A percentile compares a stretch with the other conserved stretches of the same genome.
Evolutionary conservation across 768 basidiomycete genomes (phyloP).

Genomic region (Naganishia randhawae): DNA sequence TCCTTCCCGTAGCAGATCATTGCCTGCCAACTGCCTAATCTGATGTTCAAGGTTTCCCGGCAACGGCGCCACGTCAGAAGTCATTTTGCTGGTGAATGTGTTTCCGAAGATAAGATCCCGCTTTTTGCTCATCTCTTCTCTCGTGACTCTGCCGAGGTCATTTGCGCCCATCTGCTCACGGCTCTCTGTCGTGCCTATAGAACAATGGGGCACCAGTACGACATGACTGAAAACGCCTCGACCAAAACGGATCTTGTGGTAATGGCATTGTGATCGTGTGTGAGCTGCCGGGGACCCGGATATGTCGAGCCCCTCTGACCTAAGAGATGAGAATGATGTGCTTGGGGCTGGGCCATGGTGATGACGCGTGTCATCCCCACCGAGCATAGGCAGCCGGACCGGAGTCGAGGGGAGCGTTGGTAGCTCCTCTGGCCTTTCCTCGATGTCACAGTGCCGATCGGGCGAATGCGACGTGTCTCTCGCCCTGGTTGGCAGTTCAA

Average conservation of each 20-base stretch:
- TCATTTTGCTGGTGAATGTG: constrained; percentile 21
- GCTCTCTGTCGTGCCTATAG: constrained; percentile 20
- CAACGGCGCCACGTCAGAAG: constrained; percentile 17
- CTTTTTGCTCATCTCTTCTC: constrained; percentile 34
- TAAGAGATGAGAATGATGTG: neutral
- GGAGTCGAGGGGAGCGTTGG: neutral
- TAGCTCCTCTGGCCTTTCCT: neutral
- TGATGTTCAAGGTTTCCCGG: constrained; percentile 18
- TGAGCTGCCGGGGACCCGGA: constrained; percentile 22
- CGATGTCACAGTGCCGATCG: neutral
- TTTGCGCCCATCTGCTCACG: constrained; percentile 32
- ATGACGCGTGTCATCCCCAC: constrained; percentile 15
- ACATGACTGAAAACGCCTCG: constrained; percentile 17
- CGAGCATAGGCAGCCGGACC: neutral
- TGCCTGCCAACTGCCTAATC: constrained; percentile 10
- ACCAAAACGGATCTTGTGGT: constrained; percentile 38
- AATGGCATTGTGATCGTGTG: constrained; percentile 46
- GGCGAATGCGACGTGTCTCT: neutral
- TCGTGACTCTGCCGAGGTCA: constrained; percentile 35
- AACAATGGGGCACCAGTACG: constrained; percentile 21
- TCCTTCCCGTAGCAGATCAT: constrained; percentile 23
- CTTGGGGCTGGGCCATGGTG: constrained; percentile 17
- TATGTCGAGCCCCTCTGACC: neutral
- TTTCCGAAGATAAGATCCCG: constrained; percentile 19
- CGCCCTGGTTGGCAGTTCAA: neutral